phyloP scores from a whole-genome alignment of 2,329 filamentous ascomycete genomes.

The Davidsoniella neocaledoniae region DNA sequence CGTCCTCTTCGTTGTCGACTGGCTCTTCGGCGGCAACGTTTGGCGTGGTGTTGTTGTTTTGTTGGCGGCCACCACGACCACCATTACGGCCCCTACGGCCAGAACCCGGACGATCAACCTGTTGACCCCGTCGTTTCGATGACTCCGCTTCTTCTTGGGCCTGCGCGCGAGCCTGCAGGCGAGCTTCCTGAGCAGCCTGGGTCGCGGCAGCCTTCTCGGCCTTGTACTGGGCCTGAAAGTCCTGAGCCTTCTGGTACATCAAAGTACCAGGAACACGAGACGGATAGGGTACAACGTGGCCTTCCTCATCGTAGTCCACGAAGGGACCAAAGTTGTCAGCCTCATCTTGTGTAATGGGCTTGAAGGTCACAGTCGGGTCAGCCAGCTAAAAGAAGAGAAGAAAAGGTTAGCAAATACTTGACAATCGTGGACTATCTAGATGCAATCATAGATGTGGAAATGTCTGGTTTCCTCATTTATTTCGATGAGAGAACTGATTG shows the following conservation, averaged over 20 bases:
- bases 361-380: constrained; percentile 18
- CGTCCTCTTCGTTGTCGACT: constrained; percentile 14
- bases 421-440: no score
- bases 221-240: constrained; percentile 18
- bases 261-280: constrained; percentile 27
- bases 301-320: constrained; percentile 23
- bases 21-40: constrained; percentile 5
- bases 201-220: constrained; percentile 20
- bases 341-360: constrained; percentile 27
- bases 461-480: no score
- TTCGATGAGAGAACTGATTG: no score
- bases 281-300: constrained; percentile 28
- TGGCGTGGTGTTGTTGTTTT: constrained; percentile 17
- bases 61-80: constrained; percentile 15
- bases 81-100: constrained; percentile 28
- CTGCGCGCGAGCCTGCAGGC: constrained; percentile 5
- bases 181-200: constrained; percentile 12
- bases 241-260: constrained; percentile 23
- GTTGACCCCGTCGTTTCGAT: background rate
- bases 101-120: constrained; percentile 11
- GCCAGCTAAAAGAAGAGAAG: constrained; percentile 3
- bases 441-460: background rate
- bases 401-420: constrained; percentile 4
- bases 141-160: constrained; percentile 8
- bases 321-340: constrained; percentile 29